Base-by-base conservation (phyloP, 352 stramenopile species). In the Pilasporangium apinafurcum region DNA sequence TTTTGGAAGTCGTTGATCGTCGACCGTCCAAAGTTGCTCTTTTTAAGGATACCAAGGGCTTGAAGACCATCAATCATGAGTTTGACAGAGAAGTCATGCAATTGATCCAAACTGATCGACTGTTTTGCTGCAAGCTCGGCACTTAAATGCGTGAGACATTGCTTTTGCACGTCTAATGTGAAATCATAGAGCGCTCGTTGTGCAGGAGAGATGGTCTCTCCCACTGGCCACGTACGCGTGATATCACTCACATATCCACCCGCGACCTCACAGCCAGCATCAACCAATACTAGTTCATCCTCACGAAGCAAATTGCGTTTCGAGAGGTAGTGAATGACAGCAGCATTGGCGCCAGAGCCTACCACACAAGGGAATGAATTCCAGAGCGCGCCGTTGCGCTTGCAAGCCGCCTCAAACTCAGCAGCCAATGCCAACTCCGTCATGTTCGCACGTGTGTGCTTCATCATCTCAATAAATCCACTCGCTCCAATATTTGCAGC, bases 301-400 rank as follows among this genome's bases (percentile, higher is more conserved):
- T 65, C 28, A 2, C 58, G 37, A 0, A 92, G 49, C 36, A 88
- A 37, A 27, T 70, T 65, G 22, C 80, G 72, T 55, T 92, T 92
- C 3, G 75, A 53, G 8, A 92, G 51, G 46, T 92, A 92, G 52
- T 92, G 80, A 43, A 92, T 87, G 21, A 92, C 70, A 2, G 80
- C 77, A n/a, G 75, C 80, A 47, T 92, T 92, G 2, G 72, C 48
- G 20, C 80, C 80, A 1, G 72, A 65, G 5, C 77, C 80, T 13
- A 92, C 80, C n/a, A 92, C 80, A 26, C 82, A 86, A 29, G 80
- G 80, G 50, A 92, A 92, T 37, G 80, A 82, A 30, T 84, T 85
- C 65, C 77, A 87, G 5, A 86, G 52, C 25, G 80, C 77, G 7
- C 80, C 80, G 37, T 89, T 82, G 28, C 73, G 68, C 52, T 87